Base-by-base conservation (phyloP, 345 rosid genomes). In the Linum trigynum region DNA sequence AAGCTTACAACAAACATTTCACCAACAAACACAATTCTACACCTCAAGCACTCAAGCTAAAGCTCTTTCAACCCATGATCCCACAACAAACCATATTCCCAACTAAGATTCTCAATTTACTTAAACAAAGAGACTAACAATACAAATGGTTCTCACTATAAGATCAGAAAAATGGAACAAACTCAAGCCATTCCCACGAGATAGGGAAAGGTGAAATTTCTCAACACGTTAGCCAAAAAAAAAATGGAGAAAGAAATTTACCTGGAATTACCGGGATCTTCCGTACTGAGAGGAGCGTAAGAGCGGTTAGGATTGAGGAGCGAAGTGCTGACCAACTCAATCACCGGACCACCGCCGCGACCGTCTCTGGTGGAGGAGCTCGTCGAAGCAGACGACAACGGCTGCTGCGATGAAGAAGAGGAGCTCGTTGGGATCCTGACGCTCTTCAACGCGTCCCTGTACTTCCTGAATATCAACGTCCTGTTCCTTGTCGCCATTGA, bases 191-290 rank as follows among this genome's bases (percentile, higher is more conserved):
- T 32, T 32, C 38, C 3, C 38, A 17, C 37, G 10, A 23, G 32
- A 23, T 23, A 23, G 32, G 32, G 32, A 23, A 23, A 23, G 32
- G 32, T 23, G 32, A 23, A 23, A 23, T 23, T 23, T 23, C 32
- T 23, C 32, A 23, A 23, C 32, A 23, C 32, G 32, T 23, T 23
- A 23, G 32, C 32, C 32, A 23, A 23, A 23, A 23, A 23, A 23
- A 23, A 23, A 23, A 23, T 23, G 32, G 32, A 9, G 9, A 37
- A 37, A 17, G 35, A 63, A 9, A 37, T 36, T 45, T 73, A 95
- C 96, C 97, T 85, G 6, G 89, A 84, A 78, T 80, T 84, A 9
- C 89, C 90, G 38, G 91, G 92, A 83, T 95, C 97, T 32, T 91
- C 92, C 5, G 96, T 89, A 55, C 95, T 84, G 37, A 95, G 91